Conservation (phyloP, 1,139 yeast species). For the Pichia sp. region DNA sequence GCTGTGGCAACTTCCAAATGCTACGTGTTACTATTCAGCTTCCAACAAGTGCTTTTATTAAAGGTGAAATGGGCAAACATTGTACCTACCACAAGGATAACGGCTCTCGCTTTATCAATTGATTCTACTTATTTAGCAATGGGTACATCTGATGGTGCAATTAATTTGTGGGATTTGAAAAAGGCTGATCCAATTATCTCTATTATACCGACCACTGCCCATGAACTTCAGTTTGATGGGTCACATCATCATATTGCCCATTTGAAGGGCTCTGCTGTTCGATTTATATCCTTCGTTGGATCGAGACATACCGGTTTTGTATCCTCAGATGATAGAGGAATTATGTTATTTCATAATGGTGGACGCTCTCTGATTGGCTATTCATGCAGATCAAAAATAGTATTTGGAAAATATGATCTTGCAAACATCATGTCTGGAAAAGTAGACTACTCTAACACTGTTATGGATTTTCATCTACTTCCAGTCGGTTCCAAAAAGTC, state of each 20-base stretch:
- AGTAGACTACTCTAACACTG: constrained; percentile 19
- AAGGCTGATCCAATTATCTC: constrained; percentile 31
- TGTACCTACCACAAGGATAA: constrained; percentile 25
- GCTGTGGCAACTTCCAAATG: constrained; percentile 65
- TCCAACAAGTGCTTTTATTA: constrained; percentile 41
- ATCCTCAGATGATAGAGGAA: constrained; percentile 57
- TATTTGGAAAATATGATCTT: constrained; percentile 48
- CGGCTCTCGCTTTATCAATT: constrained; percentile 38
- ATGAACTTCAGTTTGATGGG: constrained; percentile 20
- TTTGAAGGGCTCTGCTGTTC: constrained; percentile 41
- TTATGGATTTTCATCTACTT: constrained; percentile 22
- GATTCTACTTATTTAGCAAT: constrained; percentile 50
- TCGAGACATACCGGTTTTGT: constrained; percentile 54
- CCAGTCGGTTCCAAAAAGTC: constrained; percentile 27
- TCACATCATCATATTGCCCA: constrained; percentile 49
- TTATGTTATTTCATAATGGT: constrained; percentile 57
- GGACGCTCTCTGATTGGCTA: constrained; percentile 50
- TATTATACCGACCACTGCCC: constrained; percentile 34
- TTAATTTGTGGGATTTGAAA: constrained; percentile 45
- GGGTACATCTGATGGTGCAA: constrained; percentile 43
- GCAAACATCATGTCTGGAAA: neutral
- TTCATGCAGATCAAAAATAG: constrained; percentile 44
- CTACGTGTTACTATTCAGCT: constrained; percentile 56
- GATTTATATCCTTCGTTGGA: constrained; percentile 51
- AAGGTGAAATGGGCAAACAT: constrained; percentile 19